Evolutionary conservation across 257 asterid genomes (phyloP), one percentile per base, ranked within the genome.

Genomic region (Primulina eburnea): DNA sequence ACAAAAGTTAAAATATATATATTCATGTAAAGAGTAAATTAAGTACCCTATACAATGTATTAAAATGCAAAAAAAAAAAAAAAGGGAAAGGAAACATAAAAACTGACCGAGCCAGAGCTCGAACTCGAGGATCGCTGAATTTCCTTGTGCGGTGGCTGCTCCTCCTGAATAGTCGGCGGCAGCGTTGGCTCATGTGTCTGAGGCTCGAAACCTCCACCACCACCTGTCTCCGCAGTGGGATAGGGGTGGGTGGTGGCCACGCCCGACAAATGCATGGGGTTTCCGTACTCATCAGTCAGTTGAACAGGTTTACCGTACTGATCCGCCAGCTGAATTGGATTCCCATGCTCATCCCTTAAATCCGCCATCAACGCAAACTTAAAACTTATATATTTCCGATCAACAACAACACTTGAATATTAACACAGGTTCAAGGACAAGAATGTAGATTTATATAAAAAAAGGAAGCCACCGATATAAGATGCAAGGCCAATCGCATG

Each of bases 251-350:
- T 68, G 61, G 81, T 68, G 64, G 95, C 97, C 38, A 90, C 88
- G 6, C 96, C 99, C 2, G 62, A 81, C 24, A 90, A 74, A 70
- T 86, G 94, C 85, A 93, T 76, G 7, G 97, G 97, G 64, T 86
- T 82, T 26, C 99, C 99, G 64, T 68, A 26, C 76, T 90, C 96
- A 47, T 90, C 97, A 0, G 77, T 84, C 2, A 91, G 84, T 67
- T 80, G 69, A 4, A 89, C 95, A 0, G 95, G 96, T 30, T 84
- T 81, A 0, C 96, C 90, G 32, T 64, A 58, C 81, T 85, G 72
- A 72, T 86, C 97, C 0, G 94, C 73, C 21, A 88, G 82, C 87
- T 88, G 97, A 78, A 90, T 79, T 53, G 95, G 98, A 58, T 89
- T 89, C 14, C 92, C 98, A 34, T 78, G 81, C 77, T 93, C 90